Evolutionary conservation across 192 early-diverging fungal species (phyloP).

Genomic region (Linnemannia schmuckeri): DNA sequence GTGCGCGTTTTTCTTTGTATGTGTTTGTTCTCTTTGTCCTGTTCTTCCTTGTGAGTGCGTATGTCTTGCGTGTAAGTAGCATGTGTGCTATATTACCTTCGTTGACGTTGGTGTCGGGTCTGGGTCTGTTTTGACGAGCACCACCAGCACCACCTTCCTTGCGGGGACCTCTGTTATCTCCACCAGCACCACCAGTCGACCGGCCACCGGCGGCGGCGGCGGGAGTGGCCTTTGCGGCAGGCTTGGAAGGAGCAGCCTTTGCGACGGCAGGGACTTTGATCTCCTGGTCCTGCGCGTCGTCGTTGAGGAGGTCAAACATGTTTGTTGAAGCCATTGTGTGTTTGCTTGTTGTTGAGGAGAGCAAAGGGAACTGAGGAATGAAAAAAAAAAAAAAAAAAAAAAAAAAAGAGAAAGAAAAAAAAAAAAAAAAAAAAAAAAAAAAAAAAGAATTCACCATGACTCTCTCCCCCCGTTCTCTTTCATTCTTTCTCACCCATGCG

Average conservation of each 20-base stretch:
- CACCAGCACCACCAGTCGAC: conserved; percentile 12
- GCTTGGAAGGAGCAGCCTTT: conserved; percentile 40
- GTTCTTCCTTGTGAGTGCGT: neutral
- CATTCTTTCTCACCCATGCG: neutral
- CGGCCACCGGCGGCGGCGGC: conserved; percentile 15
- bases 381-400: neutral
- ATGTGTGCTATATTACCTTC: conserved; percentile 24
- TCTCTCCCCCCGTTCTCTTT: neutral
- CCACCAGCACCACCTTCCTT: conserved; percentile 39
- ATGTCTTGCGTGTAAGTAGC: neutral
- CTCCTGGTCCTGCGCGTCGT: conserved; percentile 66
- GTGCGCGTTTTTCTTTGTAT: neutral
- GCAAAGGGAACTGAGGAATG: conserved; percentile 1
- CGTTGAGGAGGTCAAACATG: conserved; percentile 77
- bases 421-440: neutral
- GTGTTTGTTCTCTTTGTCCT: neutral
- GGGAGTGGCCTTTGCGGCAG: conserved; percentile 41
- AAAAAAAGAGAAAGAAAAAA: neutral
- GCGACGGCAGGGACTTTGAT: conserved; percentile 56
- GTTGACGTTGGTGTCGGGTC: conserved; percentile 8
- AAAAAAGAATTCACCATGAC: too few relatives aligned
- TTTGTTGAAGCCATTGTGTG: conserved; percentile 64
- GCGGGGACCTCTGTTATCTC: conserved; percentile 43
- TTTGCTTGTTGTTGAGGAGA: neutral
- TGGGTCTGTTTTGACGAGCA: conserved; percentile 46